Evolutionary conservation across 2,329 filamentous ascomycete genomes (phyloP).

Genomic region (Zymoseptoria ardabiliae): DNA sequence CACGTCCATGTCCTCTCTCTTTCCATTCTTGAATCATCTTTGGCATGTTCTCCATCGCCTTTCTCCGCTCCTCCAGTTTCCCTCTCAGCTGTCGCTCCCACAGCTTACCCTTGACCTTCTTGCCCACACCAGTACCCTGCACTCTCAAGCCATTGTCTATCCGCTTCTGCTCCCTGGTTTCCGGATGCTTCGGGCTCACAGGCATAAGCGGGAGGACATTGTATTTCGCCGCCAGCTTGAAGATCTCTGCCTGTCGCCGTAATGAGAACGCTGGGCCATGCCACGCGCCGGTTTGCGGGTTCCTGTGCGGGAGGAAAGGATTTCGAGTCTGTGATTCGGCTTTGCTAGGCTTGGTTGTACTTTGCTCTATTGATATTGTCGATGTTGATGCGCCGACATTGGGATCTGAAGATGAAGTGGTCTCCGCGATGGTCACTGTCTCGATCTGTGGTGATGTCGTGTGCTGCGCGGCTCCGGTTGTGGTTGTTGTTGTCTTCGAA

Average conservation of each 20-base stretch:
- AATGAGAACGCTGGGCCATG: conserved; percentile 76
- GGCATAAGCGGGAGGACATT: conserved; percentile 31
- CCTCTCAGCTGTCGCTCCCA: conserved; percentile 81
- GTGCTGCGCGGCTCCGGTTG: conserved; percentile 9
- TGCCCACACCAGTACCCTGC: conserved; percentile 79
- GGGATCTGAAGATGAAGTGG: conserved; percentile 37
- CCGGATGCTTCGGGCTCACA: conserved; percentile 33
- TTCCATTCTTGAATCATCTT: conserved; percentile 89
- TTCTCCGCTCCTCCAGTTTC: conserved; percentile 78
- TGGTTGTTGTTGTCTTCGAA: conserved; percentile 15
- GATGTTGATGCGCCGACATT: conserved; percentile 28
- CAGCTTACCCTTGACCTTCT: conserved; percentile 89
- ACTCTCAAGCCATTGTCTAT: conserved; percentile 75
- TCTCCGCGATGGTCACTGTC: conserved; percentile 38
- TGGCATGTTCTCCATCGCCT: conserved; percentile 93
- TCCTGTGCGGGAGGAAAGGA: conserved; percentile 74
- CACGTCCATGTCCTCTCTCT: conserved; percentile 70
- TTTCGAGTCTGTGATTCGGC: conserved; percentile 43
- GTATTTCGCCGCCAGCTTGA: conserved; percentile 68
- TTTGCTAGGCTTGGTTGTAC: conserved; percentile 29
- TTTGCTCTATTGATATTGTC: conserved; percentile 34
- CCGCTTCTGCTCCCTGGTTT: conserved; percentile 60
- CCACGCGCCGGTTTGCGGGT: conserved; percentile 74
- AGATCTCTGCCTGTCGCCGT: conserved; percentile 80
- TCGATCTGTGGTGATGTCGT: conserved; percentile 19